Evolutionary conservation across 2,329 filamentous ascomycete genomes (phyloP).

Genomic region (Colletotrichum phormii): DNA sequence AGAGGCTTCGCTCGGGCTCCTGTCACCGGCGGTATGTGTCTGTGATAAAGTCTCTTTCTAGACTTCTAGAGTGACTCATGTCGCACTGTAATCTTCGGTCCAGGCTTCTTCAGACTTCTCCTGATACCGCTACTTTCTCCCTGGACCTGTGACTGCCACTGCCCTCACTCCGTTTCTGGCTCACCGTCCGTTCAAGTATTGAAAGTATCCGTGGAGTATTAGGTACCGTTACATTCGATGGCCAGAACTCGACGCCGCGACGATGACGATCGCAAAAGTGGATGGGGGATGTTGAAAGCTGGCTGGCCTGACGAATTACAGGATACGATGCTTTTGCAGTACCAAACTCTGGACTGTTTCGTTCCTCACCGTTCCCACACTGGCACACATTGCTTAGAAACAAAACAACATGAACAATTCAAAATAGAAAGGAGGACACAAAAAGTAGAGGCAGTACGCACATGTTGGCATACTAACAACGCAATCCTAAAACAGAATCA

Average conservation of each 20-base stretch:
- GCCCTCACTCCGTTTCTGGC: constrained; percentile 15
- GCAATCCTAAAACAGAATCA: neutral
- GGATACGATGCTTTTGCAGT: constrained; percentile 3
- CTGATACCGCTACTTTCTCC: neutral
- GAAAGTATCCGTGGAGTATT: neutral
- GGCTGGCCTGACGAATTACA: neutral
- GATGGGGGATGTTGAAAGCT: neutral
- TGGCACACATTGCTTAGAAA: no score
- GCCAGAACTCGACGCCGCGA: constrained; percentile 16
- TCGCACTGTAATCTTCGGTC: constrained; percentile 1
- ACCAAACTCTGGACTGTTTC: neutral
- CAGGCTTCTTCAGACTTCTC: neutral
- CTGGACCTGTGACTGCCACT: neutral
- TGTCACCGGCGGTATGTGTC: constrained; percentile 2
- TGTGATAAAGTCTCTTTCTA: neutral
- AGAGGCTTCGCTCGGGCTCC: neutral
- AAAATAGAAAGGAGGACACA: neutral
- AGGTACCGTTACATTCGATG: constrained; percentile 32
- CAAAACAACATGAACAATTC: neutral
- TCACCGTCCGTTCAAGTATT: neutral
- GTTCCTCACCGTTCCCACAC: neutral
- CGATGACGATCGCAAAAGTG: constrained; percentile 31
- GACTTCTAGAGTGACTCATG: constrained; percentile 4
- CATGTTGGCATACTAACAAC: no score
- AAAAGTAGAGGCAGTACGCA: neutral